Conservation (phyloP, 2,329 filamentous ascomycete genomes). For the Whalleya microplaca region DNA sequence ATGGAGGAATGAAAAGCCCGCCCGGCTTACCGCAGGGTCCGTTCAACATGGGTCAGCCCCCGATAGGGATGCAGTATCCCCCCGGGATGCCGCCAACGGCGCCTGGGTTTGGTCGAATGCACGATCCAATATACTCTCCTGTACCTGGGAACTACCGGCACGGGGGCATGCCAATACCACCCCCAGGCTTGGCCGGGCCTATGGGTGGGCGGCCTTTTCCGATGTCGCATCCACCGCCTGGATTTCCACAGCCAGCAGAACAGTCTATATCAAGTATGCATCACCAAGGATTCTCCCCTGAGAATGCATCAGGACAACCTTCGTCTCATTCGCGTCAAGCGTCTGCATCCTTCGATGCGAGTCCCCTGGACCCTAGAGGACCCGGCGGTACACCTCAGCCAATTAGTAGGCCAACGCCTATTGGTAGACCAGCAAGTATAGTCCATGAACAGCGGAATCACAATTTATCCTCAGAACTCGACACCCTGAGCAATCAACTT, state of each 20-base stretch:
- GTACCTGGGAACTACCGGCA: slow-evolving; percentile 47
- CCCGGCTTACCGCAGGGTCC: slow-evolving; percentile 51
- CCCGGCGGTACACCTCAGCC: slow-evolving; percentile 63
- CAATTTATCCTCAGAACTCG: slow-evolving; percentile 59
- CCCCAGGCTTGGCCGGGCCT: slow-evolving; percentile 55
- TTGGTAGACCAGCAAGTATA: slow-evolving; percentile 82
- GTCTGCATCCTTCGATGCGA: slow-evolving; percentile 68
- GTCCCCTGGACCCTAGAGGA: slow-evolving; percentile 39
- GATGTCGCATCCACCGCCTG: slow-evolving; percentile 53
- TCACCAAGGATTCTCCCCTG: slow-evolving; percentile 43
- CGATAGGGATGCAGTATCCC: slow-evolving; percentile 62
- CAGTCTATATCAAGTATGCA: slow-evolving; percentile 41
- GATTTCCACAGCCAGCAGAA: slow-evolving; percentile 53
- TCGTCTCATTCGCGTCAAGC: slow-evolving; percentile 74
- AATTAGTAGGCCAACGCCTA: slow-evolving; percentile 82
- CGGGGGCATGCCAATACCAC: slow-evolving; percentile 51
- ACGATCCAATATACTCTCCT: slow-evolving; percentile 51
- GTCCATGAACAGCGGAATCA: slow-evolving; percentile 53
- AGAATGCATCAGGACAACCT: slow-evolving; percentile 42
- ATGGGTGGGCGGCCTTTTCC: slow-evolving; percentile 48
- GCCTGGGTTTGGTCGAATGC: slow-evolving; percentile 47
- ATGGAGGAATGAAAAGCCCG: slow-evolving; percentile 58
- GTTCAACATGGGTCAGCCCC: slow-evolving; percentile 52
- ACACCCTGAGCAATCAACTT: slow-evolving; percentile 76
- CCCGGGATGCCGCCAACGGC: slow-evolving; percentile 60